These are phyloP conservation scores for Dioszegia hungarica DNA, from an alignment of 768 basidiomycete species.

Conservation along the genomic window DNA sequence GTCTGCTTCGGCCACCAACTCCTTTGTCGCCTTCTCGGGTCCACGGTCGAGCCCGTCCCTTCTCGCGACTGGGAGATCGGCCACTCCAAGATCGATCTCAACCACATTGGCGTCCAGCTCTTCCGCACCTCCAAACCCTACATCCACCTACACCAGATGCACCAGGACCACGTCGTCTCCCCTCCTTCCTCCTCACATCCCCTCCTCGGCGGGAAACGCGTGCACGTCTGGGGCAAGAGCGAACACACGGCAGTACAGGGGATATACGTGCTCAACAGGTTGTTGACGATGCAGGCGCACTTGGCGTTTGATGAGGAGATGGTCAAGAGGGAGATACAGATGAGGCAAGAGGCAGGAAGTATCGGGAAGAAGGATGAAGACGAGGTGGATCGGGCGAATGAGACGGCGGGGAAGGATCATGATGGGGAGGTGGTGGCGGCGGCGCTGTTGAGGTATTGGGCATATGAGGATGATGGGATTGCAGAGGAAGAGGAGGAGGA, in stretches of 20 bases:
- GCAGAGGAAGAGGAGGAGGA: neutral
- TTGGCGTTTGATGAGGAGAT: conserved; percentile 21
- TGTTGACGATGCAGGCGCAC: conserved; percentile 16
- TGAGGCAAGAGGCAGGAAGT: neutral
- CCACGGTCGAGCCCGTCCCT: conserved; percentile 1
- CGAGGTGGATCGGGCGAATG: conserved; percentile 3
- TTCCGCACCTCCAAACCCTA: conserved; percentile 3
- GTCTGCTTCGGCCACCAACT: conserved; percentile 16
- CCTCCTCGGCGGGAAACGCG: neutral
- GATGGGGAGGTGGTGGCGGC: conserved; percentile 9
- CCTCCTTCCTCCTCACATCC: conserved; percentile 10
- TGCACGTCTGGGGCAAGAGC: conserved; percentile 12
- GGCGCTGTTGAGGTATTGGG: conserved; percentile 8
- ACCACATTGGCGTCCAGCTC: conserved; percentile 7
- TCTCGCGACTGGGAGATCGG: conserved; percentile 13
- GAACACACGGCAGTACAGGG: conserved; percentile 11
- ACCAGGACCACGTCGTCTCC: conserved; percentile 12
- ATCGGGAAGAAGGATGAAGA: conserved; percentile 1
- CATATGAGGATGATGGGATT: conserved; percentile 12
- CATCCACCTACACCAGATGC: conserved; percentile 17
- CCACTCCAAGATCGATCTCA: conserved; percentile 8
- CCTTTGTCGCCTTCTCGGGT: conserved; percentile 8
- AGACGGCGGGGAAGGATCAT: conserved; percentile 8
- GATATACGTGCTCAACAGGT: conserved; percentile 10
- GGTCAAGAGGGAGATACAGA: conserved; percentile 6